Base-by-base conservation (phyloP, 2,329 filamentous ascomycete genomes). In the Daldinia eschscholtzii region DNA sequence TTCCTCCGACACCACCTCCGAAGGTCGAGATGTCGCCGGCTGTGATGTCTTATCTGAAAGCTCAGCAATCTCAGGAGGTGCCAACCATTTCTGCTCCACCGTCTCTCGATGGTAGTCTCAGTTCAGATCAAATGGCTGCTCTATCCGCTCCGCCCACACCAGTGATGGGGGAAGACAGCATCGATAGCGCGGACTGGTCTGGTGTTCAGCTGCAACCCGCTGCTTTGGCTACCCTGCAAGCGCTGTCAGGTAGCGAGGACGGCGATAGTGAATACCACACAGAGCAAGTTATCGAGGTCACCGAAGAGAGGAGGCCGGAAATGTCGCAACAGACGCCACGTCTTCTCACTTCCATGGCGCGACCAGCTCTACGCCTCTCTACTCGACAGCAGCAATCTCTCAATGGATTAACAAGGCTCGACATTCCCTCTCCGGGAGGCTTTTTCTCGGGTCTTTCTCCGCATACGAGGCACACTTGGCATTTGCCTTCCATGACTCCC, bases 391-490 rank as follows among this genome's bases (percentile, higher is more conserved):
- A 84, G 64, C 80, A 85, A 64, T 91, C 90, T 13, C 84, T 90
- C 13, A 90, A 91, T 63, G 92, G 91, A 42, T 86, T 98, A 70
- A 94, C 92, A 20, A 90, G 88, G 66, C 86, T 98, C 20, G 94
- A 94, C 28, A 94, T 98, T 37, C 95, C 94, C 5, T 98, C 95
- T 0, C 95, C 95, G 0, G 92, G 93, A 28, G 93, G 92, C 0
- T 98, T 98, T 84, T 98, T 98, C 80, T 93, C 93, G 1, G 93
- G 92, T 0, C 86, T 98, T 30, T 93, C 92, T 41, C 88, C 91
- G 3, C 87, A 89, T 60, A 89, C 91, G 41, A 89, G 94, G 59
- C 89, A 91, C 76, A 96, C 94, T 12, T 98, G 95, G 95, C 89
- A 93, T 75, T 82, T 91, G 67, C 84, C 86, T 10, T 81, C 82